These are phyloP conservation scores for Ramaria sp. DNA, from an alignment of 768 basidiomycete genomes.

Conservation along the genomic window DNA sequence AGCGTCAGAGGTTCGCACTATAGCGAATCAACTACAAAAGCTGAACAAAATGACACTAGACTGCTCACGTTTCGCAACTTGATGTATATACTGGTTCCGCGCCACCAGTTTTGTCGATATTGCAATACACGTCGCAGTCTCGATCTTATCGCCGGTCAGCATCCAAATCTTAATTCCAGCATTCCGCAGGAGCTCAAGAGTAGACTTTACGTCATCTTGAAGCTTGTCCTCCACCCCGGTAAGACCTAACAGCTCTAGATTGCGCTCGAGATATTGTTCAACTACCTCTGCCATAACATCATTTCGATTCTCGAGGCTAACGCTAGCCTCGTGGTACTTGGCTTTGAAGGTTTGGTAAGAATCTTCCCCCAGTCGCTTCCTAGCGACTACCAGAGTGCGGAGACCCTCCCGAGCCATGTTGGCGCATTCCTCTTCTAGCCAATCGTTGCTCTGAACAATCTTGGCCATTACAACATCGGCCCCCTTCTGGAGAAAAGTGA, in stretches of 20 bases:
- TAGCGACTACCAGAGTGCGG: conserved; percentile 85
- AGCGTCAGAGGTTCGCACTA: conserved; percentile 80
- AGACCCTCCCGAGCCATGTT: conserved; percentile 98
- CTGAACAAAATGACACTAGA: not conserved
- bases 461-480: conserved; percentile 97
- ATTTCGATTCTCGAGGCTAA: conserved; percentile 67
- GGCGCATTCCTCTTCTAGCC: conserved; percentile 96
- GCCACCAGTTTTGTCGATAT: conserved; percentile 95
- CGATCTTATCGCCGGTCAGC: conserved; percentile 98
- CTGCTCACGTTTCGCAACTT: conserved; percentile 79
- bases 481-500: conserved; percentile 90
- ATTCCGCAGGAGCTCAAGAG: conserved; percentile 85
- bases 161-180: conserved; percentile 99
- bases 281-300: conserved; percentile 74
- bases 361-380: conserved; percentile 62
- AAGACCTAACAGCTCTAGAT: conserved; percentile 83
- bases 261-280: conserved; percentile 67
- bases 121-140: conserved; percentile 96
- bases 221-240: conserved; percentile 99
- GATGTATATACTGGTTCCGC: conserved; percentile 94
- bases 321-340: conserved; percentile 65
- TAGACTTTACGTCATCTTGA: conserved; percentile 93
- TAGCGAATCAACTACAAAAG: not conserved
- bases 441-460: conserved; percentile 94
- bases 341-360: conserved; percentile 66